These are phyloP conservation scores for Ilex aquifolium DNA, from an alignment of 257 asterid genomes.

Conservation along the genomic window DNA sequence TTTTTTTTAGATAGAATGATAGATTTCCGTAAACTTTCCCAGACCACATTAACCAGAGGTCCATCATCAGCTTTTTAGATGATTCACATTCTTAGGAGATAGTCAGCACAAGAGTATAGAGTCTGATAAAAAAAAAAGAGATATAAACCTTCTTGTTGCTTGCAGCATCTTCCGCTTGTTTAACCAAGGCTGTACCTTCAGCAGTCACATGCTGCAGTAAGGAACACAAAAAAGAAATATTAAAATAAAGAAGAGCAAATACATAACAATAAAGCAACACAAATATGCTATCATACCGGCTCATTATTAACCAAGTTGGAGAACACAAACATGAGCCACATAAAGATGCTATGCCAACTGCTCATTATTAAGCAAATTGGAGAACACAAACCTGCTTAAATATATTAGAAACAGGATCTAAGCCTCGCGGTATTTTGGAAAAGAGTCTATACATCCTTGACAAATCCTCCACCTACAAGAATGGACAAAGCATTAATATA, in stretches of 20 bases:
- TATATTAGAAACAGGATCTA: slow-evolving; percentile 77
- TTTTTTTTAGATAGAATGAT: too few species aligned
- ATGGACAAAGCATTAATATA: slow-evolving; percentile 13
- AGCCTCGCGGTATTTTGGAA: slow-evolving; percentile 76
- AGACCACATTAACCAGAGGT: not conserved
- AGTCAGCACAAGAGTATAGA: not conserved
- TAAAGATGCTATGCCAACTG: not conserved
- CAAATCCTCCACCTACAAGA: slow-evolving; percentile 71
- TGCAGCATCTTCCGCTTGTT: slow-evolving; percentile 99
- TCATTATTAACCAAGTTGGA: not conserved
- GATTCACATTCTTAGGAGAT: not conserved
- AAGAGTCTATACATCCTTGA: slow-evolving; percentile 98
- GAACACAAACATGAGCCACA: slow-evolving; percentile 47
- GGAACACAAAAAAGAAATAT: slow-evolving; percentile 11
- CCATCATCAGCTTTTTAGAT: not conserved
- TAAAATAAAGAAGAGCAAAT: not conserved
- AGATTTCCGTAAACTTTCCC: too few species aligned
- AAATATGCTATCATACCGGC: not conserved
- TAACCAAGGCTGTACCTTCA: slow-evolving; percentile 91
- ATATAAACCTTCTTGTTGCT: slow-evolving; percentile 76
- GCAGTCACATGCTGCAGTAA: slow-evolving; percentile 83
- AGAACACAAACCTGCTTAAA: slow-evolving; percentile 75
- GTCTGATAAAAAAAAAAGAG: not conserved
- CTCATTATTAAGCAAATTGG: not conserved
- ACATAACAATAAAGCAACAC: not conserved